These are phyloP conservation scores for Saccharum hybrid DNA, from an alignment of 202 grass and related monocot species.

Conservation along the genomic window DNA sequence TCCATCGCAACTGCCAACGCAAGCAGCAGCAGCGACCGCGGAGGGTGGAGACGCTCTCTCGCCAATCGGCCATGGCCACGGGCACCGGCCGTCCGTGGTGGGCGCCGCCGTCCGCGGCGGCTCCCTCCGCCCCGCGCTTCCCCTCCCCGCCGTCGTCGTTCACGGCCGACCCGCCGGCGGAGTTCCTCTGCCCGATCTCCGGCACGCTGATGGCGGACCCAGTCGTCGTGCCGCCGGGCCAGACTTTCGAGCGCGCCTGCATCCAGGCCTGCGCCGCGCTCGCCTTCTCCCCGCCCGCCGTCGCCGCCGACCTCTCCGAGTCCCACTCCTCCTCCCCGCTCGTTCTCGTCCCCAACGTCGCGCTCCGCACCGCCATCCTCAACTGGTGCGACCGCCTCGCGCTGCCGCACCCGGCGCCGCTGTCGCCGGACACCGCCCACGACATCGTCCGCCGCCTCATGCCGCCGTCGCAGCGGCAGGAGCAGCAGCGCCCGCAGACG, in stretches of 20 bases:
- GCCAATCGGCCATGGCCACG: constrained; percentile 38
- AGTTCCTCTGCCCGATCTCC: constrained; percentile 95
- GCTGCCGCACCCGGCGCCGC: constrained; percentile 60
- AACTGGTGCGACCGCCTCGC: constrained; percentile 76
- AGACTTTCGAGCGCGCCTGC: constrained; percentile 84
- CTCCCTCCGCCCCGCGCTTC: background rate
- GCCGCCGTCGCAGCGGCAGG: constrained; percentile 25
- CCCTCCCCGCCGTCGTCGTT: constrained; percentile 41
- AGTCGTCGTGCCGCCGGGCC: constrained; percentile 61
- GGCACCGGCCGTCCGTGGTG: constrained; percentile 51
- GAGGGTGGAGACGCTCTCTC: background rate
- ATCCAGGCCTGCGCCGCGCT: constrained; percentile 80
- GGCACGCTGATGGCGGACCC: constrained; percentile 90
- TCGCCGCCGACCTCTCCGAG: constrained; percentile 45
- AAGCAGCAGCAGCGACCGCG: background rate
- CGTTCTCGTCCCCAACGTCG: constrained; percentile 80
- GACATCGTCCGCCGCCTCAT: constrained; percentile 80
- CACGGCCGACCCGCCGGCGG: constrained; percentile 61
- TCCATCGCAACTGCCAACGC: background rate
- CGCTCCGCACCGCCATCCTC: constrained; percentile 76
- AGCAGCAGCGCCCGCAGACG: background rate
- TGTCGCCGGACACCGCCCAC: constrained; percentile 63
- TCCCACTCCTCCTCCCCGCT: constrained; percentile 43
- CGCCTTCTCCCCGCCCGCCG: constrained; percentile 57
- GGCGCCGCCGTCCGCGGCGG: constrained; percentile 28